Evolutionary conservation across 768 basidiomycete genomes (phyloP).

Genomic region (Trametes villosa): DNA sequence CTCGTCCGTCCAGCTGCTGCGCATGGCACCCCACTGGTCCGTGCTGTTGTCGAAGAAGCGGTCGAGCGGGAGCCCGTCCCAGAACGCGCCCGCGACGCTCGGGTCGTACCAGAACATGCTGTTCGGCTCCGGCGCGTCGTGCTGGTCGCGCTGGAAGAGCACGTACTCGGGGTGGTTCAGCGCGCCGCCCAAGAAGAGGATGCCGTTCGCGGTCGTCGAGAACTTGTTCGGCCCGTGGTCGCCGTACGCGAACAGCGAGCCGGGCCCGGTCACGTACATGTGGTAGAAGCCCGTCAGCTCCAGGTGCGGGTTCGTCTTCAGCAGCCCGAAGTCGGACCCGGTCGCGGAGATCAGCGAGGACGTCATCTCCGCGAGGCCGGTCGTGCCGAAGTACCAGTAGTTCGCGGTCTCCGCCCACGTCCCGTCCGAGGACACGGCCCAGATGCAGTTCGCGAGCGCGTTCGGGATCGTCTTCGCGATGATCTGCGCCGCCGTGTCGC

Average conservation of each 20-base stretch:
- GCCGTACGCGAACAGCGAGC: constrained; percentile 80
- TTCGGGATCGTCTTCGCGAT: constrained; percentile 73
- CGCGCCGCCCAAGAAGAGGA: constrained; percentile 74
- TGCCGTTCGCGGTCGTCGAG: constrained; percentile 87
- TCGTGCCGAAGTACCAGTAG: constrained; percentile 95
- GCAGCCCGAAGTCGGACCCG: constrained; percentile 77
- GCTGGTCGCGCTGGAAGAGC: constrained; percentile 88
- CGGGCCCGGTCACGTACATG: constrained; percentile 84
- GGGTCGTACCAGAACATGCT: constrained; percentile 92
- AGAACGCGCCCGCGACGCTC: constrained; percentile 82
- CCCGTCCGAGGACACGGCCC: constrained; percentile 70
- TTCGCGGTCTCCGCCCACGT: constrained; percentile 96
- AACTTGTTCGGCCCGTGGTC: constrained; percentile 95
- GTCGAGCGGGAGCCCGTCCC: constrained; percentile 85
- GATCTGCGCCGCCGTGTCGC: constrained; percentile 67
- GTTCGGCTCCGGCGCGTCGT: constrained; percentile 55
- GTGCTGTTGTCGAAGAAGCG: constrained; percentile 70
- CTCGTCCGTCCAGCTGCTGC: constrained; percentile 89
- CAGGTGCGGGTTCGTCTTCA: constrained; percentile 68
- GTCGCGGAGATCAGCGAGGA: constrained; percentile 83
- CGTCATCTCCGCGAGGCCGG: constrained; percentile 87
- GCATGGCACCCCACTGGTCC: constrained; percentile 90
- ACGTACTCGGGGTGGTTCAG: constrained; percentile 74
- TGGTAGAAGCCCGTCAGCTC: constrained; percentile 81
- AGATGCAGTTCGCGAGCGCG: constrained; percentile 78